Conservation (phyloP, 345 rosid species). For the Combretum micranthum region DNA sequence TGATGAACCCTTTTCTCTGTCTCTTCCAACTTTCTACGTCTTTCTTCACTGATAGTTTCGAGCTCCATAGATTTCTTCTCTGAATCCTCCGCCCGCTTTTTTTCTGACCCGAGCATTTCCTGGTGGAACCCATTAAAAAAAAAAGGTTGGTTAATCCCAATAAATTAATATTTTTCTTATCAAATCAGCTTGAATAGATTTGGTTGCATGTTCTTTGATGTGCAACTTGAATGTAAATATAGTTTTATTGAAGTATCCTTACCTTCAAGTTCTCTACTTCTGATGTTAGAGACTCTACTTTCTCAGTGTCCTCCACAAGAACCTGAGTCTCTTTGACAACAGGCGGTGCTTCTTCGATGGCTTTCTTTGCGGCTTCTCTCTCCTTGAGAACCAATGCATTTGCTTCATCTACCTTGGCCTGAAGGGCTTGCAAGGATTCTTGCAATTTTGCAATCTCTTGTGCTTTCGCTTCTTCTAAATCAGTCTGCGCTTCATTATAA, state of each 20-base stretch:
- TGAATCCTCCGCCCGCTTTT: slow-evolving; percentile 54
- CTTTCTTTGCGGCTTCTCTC: slow-evolving; percentile 34
- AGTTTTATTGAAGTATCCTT: not conserved
- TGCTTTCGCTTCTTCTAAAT: slow-evolving; percentile 39
- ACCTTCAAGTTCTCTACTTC: slow-evolving; percentile 44
- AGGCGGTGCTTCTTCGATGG: slow-evolving; percentile 46
- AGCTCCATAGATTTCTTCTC: slow-evolving; percentile 49
- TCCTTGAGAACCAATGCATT: slow-evolving; percentile 26
- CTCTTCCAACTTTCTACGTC: slow-evolving; percentile 52
- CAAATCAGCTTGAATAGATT: not conserved
- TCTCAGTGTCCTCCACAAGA: slow-evolving; percentile 36
- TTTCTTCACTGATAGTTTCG: slow-evolving; percentile 46
- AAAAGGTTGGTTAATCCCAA: slow-evolving; percentile 4
- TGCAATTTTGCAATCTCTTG: slow-evolving; percentile 37
- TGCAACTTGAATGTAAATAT: not conserved
- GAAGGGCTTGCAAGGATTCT: slow-evolving; percentile 28
- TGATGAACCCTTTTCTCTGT: slow-evolving; percentile 64
- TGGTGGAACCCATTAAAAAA: slow-evolving; percentile 15
- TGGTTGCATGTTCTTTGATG: not conserved
- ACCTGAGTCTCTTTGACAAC: slow-evolving; percentile 43
- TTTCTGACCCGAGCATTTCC: slow-evolving; percentile 57
- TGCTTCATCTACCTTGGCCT: slow-evolving; percentile 37
- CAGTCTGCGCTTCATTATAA: slow-evolving; percentile 27
- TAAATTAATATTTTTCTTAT: not conserved
- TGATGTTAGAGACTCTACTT: slow-evolving; percentile 29